Conservation (phyloP, 805 yeast species). For the Metschnikowia shivogae region DNA sequence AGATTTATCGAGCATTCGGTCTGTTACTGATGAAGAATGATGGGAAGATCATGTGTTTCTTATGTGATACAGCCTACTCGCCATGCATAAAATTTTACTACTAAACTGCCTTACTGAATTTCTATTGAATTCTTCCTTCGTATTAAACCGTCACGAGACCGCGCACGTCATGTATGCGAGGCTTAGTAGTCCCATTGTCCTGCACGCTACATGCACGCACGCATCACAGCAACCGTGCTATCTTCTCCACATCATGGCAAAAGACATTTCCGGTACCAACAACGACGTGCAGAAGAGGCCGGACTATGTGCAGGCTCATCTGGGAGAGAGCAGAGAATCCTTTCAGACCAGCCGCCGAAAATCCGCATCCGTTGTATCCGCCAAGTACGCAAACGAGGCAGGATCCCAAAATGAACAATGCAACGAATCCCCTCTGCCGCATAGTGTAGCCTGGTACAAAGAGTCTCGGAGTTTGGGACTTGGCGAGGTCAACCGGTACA, state of each 20-base stretch:
- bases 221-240: background rate
- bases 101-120: background rate
- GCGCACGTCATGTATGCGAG: background rate
- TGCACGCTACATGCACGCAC: background rate
- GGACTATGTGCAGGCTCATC: background rate
- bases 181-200: constrained; percentile 2
- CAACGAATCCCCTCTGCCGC: background rate
- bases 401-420: background rate
- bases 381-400: background rate
- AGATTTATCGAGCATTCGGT: no score
- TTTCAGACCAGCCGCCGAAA: background rate
- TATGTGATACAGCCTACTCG: no score
- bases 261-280: background rate
- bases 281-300: background rate
- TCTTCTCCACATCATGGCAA: background rate
- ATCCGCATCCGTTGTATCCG: background rate
- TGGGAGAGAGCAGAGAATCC: background rate
- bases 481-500: constrained; percentile 38
- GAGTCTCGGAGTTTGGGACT: constrained; percentile 32
- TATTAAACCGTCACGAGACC: no score
- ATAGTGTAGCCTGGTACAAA: constrained; percentile 28
- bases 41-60: no score
- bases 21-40: no score
- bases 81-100: no score
- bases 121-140: background rate